phyloP scores from a whole-genome alignment of 2,329 filamentous ascomycete species.

The Colletotrichum trifolii region DNA sequence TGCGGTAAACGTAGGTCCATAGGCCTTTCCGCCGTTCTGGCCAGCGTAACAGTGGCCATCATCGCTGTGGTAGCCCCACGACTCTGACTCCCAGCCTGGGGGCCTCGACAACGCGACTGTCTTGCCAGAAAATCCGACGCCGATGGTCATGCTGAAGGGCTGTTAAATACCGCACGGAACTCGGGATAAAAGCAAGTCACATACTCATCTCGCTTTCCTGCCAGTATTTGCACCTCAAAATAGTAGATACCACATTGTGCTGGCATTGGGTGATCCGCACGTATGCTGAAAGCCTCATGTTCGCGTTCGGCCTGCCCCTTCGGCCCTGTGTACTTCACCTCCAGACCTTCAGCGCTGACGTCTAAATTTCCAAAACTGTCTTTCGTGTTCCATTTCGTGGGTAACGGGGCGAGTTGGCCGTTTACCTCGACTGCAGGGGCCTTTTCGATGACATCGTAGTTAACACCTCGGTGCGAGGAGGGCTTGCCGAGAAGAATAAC shows the following conservation, averaged over 20 bases:
- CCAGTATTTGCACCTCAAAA: constrained; percentile 75
- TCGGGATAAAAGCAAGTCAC: constrained; percentile 42
- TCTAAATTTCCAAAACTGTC: constrained; percentile 83
- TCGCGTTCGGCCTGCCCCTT: constrained; percentile 64
- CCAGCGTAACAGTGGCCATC: constrained; percentile 72
- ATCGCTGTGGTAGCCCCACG: constrained; percentile 77
- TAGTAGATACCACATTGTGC: constrained; percentile 94
- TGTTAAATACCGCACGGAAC: no score
- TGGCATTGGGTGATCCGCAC: constrained; percentile 88
- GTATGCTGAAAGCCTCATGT: constrained; percentile 83
- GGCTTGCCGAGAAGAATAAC: constrained; percentile 66
- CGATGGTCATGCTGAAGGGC: constrained; percentile 65
- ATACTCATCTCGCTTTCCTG: constrained; percentile 66
- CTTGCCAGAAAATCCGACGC: constrained; percentile 70
- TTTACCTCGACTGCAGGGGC: constrained; percentile 71
- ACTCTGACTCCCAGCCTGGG: constrained; percentile 75
- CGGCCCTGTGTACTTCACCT: constrained; percentile 70
- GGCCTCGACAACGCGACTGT: constrained; percentile 64
- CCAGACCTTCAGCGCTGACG: constrained; percentile 76
- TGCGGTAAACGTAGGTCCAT: constrained; percentile 65
- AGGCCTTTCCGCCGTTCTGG: constrained; percentile 66
- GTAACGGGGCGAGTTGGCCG: constrained; percentile 72
- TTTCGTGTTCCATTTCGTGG: constrained; percentile 82
- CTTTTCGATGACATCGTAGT: constrained; percentile 87
- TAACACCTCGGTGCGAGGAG: constrained; percentile 77